Conservation (phyloP, 768 basidiomycete genomes). For the Vishniacozyma victoriae region DNA sequence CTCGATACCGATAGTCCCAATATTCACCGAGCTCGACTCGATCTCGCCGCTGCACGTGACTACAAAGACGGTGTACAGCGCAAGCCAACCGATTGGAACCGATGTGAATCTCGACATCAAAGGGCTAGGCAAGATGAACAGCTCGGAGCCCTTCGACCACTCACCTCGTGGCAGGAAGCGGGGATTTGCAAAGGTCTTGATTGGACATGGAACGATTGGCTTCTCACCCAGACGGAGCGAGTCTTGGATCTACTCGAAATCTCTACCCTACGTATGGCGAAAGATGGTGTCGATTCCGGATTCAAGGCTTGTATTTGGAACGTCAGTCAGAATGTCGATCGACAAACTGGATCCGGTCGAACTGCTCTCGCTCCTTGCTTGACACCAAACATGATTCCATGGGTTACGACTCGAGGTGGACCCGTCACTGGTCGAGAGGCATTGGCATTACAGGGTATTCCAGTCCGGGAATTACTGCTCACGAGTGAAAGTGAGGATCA, state of each 20-base stretch:
- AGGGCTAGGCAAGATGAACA: conserved; percentile 76
- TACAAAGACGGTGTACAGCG: conserved; percentile 56
- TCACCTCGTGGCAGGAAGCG: conserved; percentile 93
- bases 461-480: conserved; percentile 81
- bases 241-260: conserved; percentile 97
- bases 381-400: conserved; percentile 94
- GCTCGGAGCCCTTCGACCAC: conserved; percentile 72
- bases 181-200: conserved; percentile 72
- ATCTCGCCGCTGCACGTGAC: conserved; percentile 53
- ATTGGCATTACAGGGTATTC: conserved; percentile 86
- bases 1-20: conserved; percentile 84
- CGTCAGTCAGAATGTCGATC: conserved; percentile 91
- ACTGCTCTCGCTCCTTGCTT: conserved; percentile 85
- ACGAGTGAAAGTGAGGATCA: conserved; percentile 92
- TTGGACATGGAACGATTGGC: conserved; percentile 93
- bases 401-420: conserved; percentile 89
- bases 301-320: conserved; percentile 97
- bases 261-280: conserved; percentile 71
- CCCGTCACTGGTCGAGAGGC: conserved; percentile 93
- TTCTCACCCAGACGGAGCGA: conserved; percentile 80
- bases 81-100: conserved; percentile 73
- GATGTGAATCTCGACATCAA: conserved; percentile 88
- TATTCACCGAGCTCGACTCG: conserved; percentile 80
- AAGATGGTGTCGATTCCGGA: conserved; percentile 71
- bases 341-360: conserved; percentile 72